phyloP scores from a whole-genome alignment of 306 rosid species.

The Arachis stenosperma region DNA sequence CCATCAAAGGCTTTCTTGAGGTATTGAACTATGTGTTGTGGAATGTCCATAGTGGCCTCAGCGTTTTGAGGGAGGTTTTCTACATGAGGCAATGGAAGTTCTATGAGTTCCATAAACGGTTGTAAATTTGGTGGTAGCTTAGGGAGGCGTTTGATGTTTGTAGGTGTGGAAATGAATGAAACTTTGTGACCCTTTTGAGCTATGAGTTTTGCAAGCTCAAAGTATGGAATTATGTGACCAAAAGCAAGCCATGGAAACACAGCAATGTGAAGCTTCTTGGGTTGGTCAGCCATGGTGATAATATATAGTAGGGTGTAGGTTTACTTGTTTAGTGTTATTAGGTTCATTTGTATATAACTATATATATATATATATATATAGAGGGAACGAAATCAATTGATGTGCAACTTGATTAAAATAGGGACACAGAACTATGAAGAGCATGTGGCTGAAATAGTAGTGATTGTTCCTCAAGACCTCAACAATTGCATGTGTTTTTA shows the following conservation, averaged over 20 bases:
- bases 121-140: constrained; percentile 24
- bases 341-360: no score
- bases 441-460: no score
- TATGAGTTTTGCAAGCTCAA: constrained; percentile 49
- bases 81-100: constrained; percentile 26
- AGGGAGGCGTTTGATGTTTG: constrained; percentile 57
- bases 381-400: no score
- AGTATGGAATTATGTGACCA: constrained; percentile 50
- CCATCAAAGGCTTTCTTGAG: constrained; percentile 19
- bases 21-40: background rate
- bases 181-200: constrained; percentile 51
- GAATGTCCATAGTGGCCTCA: constrained; percentile 19
- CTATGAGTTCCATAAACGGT: constrained; percentile 32
- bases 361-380: no score
- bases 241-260: constrained; percentile 62
- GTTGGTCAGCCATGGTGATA: constrained; percentile 23
- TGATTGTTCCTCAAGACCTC: no score
- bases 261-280: constrained; percentile 44
- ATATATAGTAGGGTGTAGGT: no score
- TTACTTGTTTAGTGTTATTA: no score
- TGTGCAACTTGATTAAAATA: no score
- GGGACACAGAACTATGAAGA: no score
- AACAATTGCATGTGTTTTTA: no score
- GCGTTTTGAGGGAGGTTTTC: constrained; percentile 24
- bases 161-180: constrained; percentile 52